These are phyloP conservation scores for Mucor irregularis DNA, from an alignment of 371 early-diverging fungal species.

Conservation along the genomic window DNA sequence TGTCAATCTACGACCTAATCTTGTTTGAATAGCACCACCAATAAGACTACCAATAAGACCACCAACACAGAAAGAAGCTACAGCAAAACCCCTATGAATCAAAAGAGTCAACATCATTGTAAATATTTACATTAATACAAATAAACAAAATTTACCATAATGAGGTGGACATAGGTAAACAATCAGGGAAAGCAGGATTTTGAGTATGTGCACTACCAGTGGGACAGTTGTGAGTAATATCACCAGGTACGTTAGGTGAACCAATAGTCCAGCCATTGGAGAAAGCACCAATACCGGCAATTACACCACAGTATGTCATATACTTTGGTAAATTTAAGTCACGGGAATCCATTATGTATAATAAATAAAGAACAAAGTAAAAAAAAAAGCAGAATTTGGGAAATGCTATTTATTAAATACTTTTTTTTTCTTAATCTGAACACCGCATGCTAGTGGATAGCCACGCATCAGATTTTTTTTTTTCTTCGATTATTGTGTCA, in stretches of 20 bases:
- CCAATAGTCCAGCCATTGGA: conserved; percentile 50
- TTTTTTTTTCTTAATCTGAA: not conserved
- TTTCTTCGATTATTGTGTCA: not conserved
- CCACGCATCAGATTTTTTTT: not conserved
- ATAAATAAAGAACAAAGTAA: not conserved
- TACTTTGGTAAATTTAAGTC: conserved; percentile 37
- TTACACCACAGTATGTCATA: conserved; percentile 43
- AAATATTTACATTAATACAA: not conserved
- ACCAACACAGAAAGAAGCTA: conserved; percentile 67
- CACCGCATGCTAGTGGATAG: not conserved
- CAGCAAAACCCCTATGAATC: conserved; percentile 46
- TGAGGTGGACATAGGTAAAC: conserved; percentile 32
- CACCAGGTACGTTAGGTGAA: conserved; percentile 49
- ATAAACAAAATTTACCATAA: conserved; percentile 18
- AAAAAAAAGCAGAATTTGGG: not conserved
- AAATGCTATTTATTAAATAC: not conserved
- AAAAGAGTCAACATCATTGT: too few relatives aligned
- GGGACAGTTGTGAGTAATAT: conserved; percentile 29
- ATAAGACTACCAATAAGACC: conserved; percentile 69
- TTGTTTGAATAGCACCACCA: conserved; percentile 59
- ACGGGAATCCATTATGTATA: conserved; percentile 40
- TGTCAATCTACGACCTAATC: conserved; percentile 64
- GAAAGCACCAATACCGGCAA: conserved; percentile 41
- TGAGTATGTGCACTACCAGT: conserved; percentile 16
- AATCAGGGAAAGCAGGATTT: conserved; percentile 30